Evolutionary conservation across 2,329 filamentous ascomycete species (phyloP), one percentile per base, ranked within the genome.

Genomic region (Pseudopithomyces maydicus): DNA sequence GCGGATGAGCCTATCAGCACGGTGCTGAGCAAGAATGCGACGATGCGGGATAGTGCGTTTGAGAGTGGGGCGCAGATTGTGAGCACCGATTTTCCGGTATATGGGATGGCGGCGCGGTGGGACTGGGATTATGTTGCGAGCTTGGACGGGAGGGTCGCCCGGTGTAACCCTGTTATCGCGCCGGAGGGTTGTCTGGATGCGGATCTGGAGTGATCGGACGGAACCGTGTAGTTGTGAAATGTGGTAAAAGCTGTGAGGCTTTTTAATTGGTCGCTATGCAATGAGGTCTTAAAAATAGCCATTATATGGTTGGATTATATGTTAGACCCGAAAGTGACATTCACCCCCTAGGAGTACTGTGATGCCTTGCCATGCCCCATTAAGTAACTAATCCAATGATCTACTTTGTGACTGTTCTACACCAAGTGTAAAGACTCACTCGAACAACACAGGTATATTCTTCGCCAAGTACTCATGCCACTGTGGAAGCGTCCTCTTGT

Each of bases 41-140:
- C 78, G 22, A 79, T 76, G 76, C 69, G 79, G 17, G 77, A 80
- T 1, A 59, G 61, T 11, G 80, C 80, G 1, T 77, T 81, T 39
- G 56, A 70, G 44, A 82, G 80, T 44, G 81, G 80, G 6, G 81
- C 81, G 23, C 81, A 83, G 61, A 72, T 83, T 54, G 79, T 83
- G 1, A 80, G 77, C 32, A 82, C 80, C 0, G 81, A 83, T 60
- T 83, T 77, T 53, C 80, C 80, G 6, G 72, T 64, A 1, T 80
- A 78, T 59, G 81, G 81, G 0, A 78, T 81, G 79, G 77, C 74
- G 43, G 71, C 76, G 44, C 71, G 81, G 26, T 83, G 79, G 75
- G 76, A 75, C 17, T 78, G 78, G 59, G 80, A 82, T 56, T 83
- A 82, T 61, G 78, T 71, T 4, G 77, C 71, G n/a, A 63, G 64